Base-by-base conservation (phyloP, 164 flowering plant species). In the Protea cynaroides region DNA sequence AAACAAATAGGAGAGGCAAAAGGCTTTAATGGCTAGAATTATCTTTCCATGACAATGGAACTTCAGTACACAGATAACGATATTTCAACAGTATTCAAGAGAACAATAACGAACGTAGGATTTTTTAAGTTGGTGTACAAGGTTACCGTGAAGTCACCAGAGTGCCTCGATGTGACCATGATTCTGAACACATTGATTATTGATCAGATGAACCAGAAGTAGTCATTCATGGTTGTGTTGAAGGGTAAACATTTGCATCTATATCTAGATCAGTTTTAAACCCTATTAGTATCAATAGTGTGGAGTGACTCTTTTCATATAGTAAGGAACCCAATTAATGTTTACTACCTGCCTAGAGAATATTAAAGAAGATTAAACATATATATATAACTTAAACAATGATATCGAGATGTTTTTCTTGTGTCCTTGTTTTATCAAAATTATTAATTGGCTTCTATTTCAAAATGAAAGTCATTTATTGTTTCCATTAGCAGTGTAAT, bases 71-170 rank as follows among this genome's bases (percentile, higher is more conserved):
- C 6, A 15, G 88, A 87, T 25, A 22, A 58, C 18, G 94, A 88
- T 0, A 36, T 81, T 43, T 72, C 78, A 0, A 89, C 84, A 0
- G 69, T 69, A 3, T 88, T 82, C 61, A 55, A 71, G 49, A 72
- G 94, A 22, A 79, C 76, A 0, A 88, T 88, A 54, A 90, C 87
- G 9, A 53, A 85, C 25, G 94, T 88, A 0, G 90, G 82, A 6
- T 14, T 21, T 1, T 71, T 54, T 0, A 71, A 70, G 1, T 72
- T 86, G 0, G 69, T 66, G 15, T 90, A 81, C 79, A 74, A 64
- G 56, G 97, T 86, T 0, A 79, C 3, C 0, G 78, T 88, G 17
- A 58, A 7, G 6, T 23, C 79, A 0, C 84, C 88, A 0, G 65
- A 74, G 47, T 81, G 78, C 19, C 61, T 90, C 18, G 65, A 70